phyloP scores from a whole-genome alignment of 257 asterid species.

The Solanum rostratum region DNA sequence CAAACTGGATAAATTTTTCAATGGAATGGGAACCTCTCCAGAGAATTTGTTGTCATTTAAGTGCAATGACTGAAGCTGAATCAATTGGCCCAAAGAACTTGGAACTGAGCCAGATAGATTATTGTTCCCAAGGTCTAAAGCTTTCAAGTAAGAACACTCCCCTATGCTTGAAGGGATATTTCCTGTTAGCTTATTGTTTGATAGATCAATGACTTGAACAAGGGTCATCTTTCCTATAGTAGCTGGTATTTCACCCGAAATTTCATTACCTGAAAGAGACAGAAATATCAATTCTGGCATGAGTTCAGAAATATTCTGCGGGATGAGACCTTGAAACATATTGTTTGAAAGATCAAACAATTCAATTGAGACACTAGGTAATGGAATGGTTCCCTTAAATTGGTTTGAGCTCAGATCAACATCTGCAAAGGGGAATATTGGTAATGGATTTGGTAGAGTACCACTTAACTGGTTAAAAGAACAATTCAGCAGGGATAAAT shows the following conservation, averaged over 20 bases:
- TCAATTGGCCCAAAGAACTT: slow-evolving; percentile 24
- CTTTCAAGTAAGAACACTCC: slow-evolving; percentile 18
- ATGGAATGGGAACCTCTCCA: slow-evolving; percentile 25
- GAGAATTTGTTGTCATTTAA: slow-evolving; percentile 29
- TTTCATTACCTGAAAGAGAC: slow-evolving; percentile 30
- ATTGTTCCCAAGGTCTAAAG: slow-evolving; percentile 32
- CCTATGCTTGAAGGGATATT: slow-evolving; percentile 34
- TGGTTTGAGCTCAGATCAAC: slow-evolving; percentile 34
- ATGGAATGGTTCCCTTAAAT: slow-evolving; percentile 32
- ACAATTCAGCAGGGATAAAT: slow-evolving; percentile 32
- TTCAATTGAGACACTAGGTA: slow-evolving; percentile 25
- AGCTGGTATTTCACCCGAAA: slow-evolving; percentile 30
- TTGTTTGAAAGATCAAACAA: slow-evolving; percentile 42
- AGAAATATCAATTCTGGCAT: slow-evolving; percentile 35
- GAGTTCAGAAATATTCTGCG: slow-evolving; percentile 20
- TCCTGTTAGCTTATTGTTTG: slow-evolving; percentile 32
- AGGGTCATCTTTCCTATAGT: slow-evolving; percentile 27
- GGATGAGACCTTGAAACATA: slow-evolving; percentile 29
- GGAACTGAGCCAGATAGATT: slow-evolving; percentile 31
- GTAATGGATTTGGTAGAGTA: slow-evolving; percentile 24
- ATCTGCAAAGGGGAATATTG: slow-evolving; percentile 28
- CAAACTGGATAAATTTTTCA: slow-evolving; percentile 27
- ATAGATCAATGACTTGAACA: slow-evolving; percentile 29
- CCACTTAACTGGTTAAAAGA: slow-evolving; percentile 38
- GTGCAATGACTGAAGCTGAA: slow-evolving; percentile 30